Evolutionary conservation across 257 asterid genomes (phyloP).

Genomic region (Nyctanthes arbortristis): DNA sequence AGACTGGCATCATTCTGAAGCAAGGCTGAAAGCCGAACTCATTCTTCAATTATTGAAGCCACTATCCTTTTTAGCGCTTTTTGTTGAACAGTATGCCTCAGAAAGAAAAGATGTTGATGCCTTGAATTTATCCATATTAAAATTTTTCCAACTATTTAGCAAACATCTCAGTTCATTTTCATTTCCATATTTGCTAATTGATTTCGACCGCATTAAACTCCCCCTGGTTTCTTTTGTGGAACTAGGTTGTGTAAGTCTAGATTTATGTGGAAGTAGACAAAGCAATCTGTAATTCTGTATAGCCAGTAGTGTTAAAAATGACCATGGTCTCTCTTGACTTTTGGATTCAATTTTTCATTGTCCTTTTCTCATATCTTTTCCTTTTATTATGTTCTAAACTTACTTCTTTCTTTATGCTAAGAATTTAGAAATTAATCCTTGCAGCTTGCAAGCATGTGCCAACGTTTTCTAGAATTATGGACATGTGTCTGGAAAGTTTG

Average conservation of each 20-base stretch:
- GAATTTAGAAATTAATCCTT: background rate
- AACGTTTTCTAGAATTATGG: background rate
- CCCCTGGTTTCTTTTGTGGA: background rate
- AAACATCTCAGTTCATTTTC: background rate
- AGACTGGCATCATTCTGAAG: background rate
- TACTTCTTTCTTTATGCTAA: background rate
- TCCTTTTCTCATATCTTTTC: background rate
- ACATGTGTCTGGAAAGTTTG: background rate
- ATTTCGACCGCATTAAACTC: background rate
- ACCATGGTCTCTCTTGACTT: background rate
- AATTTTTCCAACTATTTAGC: background rate
- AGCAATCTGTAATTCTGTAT: background rate
- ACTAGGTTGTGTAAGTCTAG: background rate
- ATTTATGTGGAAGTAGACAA: background rate
- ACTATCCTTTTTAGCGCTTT: background rate
- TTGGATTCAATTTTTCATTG: background rate
- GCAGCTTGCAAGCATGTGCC: background rate
- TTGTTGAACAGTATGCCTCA: background rate
- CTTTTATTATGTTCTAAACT: background rate
- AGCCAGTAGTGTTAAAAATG: background rate
- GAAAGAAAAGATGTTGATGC: background rate
- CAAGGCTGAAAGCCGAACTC: background rate
- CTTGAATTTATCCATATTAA: background rate
- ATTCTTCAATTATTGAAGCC: background rate
- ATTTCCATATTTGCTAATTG: background rate